Evolutionary conservation across 108 stramenopile species (phyloP).

Genomic region (Skeletonema tropicum): DNA sequence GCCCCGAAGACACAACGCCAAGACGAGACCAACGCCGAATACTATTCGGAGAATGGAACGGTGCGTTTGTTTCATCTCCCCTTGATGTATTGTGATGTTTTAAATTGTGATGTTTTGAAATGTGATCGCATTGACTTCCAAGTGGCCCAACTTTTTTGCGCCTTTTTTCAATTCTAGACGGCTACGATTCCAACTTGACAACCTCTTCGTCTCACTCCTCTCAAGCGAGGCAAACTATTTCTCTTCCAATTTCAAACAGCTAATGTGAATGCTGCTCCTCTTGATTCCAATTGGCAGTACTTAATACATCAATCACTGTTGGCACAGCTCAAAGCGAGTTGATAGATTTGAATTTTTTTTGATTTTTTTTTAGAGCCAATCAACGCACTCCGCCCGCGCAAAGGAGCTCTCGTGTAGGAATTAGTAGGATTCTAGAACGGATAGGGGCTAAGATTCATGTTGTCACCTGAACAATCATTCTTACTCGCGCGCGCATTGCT

Average conservation of each 20-base stretch:
- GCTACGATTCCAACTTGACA: neutral
- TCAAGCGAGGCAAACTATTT: neutral
- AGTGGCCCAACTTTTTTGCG: neutral
- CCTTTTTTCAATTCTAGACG: neutral
- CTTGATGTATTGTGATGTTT: neutral
- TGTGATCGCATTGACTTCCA: neutral
- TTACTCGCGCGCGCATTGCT: no score
- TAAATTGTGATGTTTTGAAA: neutral
- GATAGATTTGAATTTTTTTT: conserved; percentile 2
- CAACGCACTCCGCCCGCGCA: no score
- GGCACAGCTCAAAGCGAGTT: neutral
- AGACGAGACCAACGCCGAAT: neutral
- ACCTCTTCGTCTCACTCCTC: neutral
- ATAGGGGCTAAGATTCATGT: neutral
- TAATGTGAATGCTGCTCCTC: neutral
- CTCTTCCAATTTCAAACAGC: neutral
- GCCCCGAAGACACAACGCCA: neutral
- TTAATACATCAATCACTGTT: no score
- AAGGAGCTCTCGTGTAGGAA: neutral
- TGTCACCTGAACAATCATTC: no score
- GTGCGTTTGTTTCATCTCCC: neutral
- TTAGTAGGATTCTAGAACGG: neutral
- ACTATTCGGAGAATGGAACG: neutral
- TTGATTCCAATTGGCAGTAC: neutral
- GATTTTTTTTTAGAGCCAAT: neutral